Evolutionary conservation across 169 alveolate genomes (phyloP), one percentile per base, ranked within the genome.

Genomic region (Cyclospora cayetanensis): DNA sequence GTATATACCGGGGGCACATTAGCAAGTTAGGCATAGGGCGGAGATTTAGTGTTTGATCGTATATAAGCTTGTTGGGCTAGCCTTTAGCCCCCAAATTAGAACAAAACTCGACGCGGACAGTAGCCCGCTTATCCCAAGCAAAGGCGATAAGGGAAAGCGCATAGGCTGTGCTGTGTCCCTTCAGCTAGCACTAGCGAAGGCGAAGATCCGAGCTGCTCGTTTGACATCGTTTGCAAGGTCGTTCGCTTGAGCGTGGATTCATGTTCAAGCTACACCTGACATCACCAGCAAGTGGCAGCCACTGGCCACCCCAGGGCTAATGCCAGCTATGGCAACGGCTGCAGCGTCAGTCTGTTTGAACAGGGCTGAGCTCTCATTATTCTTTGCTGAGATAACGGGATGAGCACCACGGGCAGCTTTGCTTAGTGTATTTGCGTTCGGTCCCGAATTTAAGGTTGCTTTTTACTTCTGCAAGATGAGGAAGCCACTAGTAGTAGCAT

Each of bases 191-290:
- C 2, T 41, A 15, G 70, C 83, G 29, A 89, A 89, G 60, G 84
- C 72, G 84, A 52, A 89, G 68, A 74, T 89, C 35, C 90, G 93
- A 25, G 41, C 37, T 60, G 93, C 93, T 50, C 77, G 93, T 29
- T 22, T 89, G 70, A 76, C 93, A 55, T 68, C 90, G n/a, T 89
- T 89, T 20, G 93, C 93, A 27, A 65, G 41, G 77, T 65, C 90
- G 25, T 89, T 89, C 7, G 93, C 86, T 12, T 88, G 52, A 63
- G 9, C 20, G 27, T n/a, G 20, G 43, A 15, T 42, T 79, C 18
- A 25, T 7, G 34, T 31, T 20, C 29, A 34, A 25, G 53, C 76
- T n/a, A n/a, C n/a, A n/a, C n/a, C n/a, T n/a, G n/a, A n/a, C n/a
- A n/a, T n/a, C n/a, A n/a, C n/a, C n/a, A n/a, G n/a, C n/a, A n/a